Base-by-base conservation (phyloP, 768 basidiomycete genomes). In the Ephemerocybe angulata region DNA sequence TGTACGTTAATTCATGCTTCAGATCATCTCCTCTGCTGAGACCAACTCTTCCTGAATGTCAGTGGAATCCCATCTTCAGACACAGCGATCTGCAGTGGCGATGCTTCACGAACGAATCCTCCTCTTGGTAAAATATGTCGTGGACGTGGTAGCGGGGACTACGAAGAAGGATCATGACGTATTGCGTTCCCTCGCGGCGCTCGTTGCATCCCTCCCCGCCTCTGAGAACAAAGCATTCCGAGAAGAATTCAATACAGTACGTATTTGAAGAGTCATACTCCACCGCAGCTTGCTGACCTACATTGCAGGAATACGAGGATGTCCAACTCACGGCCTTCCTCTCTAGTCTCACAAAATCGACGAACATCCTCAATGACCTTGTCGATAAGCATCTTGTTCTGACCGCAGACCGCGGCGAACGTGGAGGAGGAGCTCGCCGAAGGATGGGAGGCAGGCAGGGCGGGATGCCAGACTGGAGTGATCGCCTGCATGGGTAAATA, bases 21-120 rank as follows among this genome's bases (percentile, higher is more conserved):
- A 40, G 27, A 21, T 57, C 13, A 30, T 12, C 10, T 21, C 17
- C 30, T 40, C 48, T 44, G 48, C 30, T 41, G 29, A 43, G 42
- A 48, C 30, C 46, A 59, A 55, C 50, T 46, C 13, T 28, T 25
- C 29, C 22, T 28, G 37, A 58, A 11, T 42, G 25, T 27, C 65
- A 98, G 96, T 98, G 71, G 86, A 95, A 63, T 89, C 91, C 0
- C 88, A 93, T 72, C 74, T 98, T 48, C 87, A 89, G 55, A 88
- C 94, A 2, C 95, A 98, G 70, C 80, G 94, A 58, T 92, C 94
- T 47, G 97, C 97, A 11, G 87, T 99, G 52, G 88, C 93, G 67
- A 98, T 98, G 97, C 79, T 99, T 52, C 86, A 94, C 63, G 93
- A 97, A 60, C 85, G 97, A 47, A 90, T 98, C 47, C 60, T 86